Evolutionary conservation across 1,284 basidiomycete genomes (phyloP).

Genomic region (Rhodotorula sp.): DNA sequence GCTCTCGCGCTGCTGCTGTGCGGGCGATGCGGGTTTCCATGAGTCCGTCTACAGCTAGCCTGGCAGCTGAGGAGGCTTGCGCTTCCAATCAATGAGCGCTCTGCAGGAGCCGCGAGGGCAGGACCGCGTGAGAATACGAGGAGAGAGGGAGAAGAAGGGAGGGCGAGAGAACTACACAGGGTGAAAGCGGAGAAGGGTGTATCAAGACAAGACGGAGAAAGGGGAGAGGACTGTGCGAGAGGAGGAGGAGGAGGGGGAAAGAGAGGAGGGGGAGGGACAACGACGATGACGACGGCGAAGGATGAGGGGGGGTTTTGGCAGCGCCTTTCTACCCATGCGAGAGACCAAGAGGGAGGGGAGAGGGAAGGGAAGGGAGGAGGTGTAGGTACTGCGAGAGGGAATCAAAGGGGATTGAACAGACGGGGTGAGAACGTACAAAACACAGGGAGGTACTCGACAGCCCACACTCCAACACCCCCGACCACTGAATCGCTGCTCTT

Average conservation of each 20-base stretch:
- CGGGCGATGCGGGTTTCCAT: no score
- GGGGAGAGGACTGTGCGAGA: background rate
- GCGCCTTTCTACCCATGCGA: background rate
- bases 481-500: background rate
- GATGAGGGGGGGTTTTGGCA: background rate
- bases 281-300: background rate
- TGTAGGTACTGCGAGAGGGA: background rate
- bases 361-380: background rate
- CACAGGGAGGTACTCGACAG: background rate
- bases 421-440: background rate
- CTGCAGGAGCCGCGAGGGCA: background rate
- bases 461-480: background rate
- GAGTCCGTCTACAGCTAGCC: no score
- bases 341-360: background rate
- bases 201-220: background rate
- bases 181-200: background rate
- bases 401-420: background rate
- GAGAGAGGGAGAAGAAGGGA: background rate
- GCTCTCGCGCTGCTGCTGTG: no score
- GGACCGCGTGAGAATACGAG: background rate
- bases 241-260: background rate
- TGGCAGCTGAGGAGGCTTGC: no score
- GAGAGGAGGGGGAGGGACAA: background rate
- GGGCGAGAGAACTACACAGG: background rate
- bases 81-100: background rate